A percentile compares a stretch with the other conserved stretches of the same genome.
Evolutionary conservation across 1,284 basidiomycete genomes (phyloP).

Genomic region (Boletus semigastroideus): DNA sequence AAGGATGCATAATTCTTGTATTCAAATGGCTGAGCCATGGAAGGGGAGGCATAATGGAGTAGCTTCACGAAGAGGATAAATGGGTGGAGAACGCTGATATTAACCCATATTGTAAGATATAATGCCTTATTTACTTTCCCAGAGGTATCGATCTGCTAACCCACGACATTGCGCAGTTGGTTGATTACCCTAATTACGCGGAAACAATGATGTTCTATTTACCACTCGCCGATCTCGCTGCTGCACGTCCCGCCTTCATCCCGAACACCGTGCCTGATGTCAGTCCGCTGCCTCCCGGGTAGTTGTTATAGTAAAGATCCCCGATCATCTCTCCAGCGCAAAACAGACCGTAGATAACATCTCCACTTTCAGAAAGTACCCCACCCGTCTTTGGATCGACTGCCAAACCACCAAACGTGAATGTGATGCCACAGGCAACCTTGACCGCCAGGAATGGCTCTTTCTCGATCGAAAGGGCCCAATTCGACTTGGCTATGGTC

Average conservation of each 20-base stretch:
- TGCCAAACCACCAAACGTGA: conserved; percentile 66
- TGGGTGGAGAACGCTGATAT: not conserved
- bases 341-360: conserved; percentile 53
- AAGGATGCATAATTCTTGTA: not conserved
- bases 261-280: conserved; percentile 69
- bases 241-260: conserved; percentile 52
- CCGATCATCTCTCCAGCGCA: conserved; percentile 69
- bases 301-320: conserved; percentile 59
- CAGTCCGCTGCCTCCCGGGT: conserved; percentile 67
- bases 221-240: conserved; percentile 31
- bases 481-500: conserved; percentile 50
- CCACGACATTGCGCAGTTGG: not conserved
- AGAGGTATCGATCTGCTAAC: not conserved
- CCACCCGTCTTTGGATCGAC: conserved; percentile 54
- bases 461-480: conserved; percentile 55
- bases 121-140: not conserved
- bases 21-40: conserved; percentile 19
- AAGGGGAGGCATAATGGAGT: conserved; percentile 19
- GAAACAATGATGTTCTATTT: not conserved
- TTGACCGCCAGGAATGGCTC: conserved; percentile 63
- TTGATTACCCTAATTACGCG: not conserved
- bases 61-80: not conserved
- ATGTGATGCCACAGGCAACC: conserved; percentile 67
- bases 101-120: conserved; percentile 3
- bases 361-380: conserved; percentile 45